phyloP scores from a whole-genome alignment of 495 filamentous ascomycete species.

The Tuber brumale region DNA sequence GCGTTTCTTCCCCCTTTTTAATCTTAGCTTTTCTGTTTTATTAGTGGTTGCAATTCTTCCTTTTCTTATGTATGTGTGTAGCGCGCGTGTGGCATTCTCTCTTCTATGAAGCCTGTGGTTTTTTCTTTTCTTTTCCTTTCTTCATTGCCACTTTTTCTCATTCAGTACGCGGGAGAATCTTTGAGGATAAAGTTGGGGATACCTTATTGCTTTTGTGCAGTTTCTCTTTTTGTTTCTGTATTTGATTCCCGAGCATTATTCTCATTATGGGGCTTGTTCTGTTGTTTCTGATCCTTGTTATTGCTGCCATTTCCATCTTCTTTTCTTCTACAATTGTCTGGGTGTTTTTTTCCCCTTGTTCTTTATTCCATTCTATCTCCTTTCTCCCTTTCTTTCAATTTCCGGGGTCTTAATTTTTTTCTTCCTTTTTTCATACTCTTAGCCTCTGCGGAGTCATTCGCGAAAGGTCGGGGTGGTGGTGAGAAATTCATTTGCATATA shows the following conservation, averaged over 20 bases:
- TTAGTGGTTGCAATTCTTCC: constrained; percentile 34
- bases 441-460: neutral
- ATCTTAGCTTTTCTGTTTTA: constrained; percentile 36
- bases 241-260: constrained; percentile 20
- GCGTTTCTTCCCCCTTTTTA: constrained; percentile 25
- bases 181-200: constrained; percentile 35
- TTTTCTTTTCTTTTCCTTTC: constrained; percentile 20
- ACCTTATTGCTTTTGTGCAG: constrained; percentile 12
- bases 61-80: constrained; percentile 37
- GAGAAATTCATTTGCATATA: constrained; percentile 4
- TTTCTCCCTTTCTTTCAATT: neutral
- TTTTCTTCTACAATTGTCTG: neutral
- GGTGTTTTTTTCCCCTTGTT: neutral
- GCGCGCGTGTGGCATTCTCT: constrained; percentile 15
- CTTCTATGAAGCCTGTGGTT: constrained; percentile 9
- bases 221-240: constrained; percentile 22
- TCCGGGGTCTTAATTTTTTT: neutral
- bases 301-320: neutral
- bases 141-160: constrained; percentile 34
- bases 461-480: neutral
- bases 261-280: constrained; percentile 28
- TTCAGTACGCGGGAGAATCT: constrained; percentile 23
- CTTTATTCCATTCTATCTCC: neutral
- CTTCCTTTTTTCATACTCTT: neutral
- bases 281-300: neutral